A percentile compares a stretch with the other conserved stretches of the same genome.
Conservation (phyloP, 1,284 basidiomycete species). For the Coniophora puteana region DNA sequence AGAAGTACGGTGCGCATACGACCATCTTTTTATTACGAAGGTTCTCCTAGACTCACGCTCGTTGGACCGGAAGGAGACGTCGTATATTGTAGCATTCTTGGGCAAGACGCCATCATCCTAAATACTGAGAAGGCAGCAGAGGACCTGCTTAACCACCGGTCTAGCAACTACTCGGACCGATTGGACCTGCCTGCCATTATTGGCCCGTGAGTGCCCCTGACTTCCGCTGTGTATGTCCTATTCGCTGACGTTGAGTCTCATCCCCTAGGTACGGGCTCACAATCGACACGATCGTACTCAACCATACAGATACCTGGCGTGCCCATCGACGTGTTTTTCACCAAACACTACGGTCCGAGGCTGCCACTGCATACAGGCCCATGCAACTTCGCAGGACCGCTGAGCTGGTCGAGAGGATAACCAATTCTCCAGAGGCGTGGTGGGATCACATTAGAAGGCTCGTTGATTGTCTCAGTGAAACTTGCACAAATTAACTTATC, state of each 20-base stretch:
- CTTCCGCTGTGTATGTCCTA: too few relatives aligned
- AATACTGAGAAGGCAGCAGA: constrained; percentile 25
- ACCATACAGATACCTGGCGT: not conserved
- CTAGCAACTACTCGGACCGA: constrained; percentile 28
- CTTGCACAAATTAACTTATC: too few relatives aligned
- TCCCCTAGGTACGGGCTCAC: not conserved
- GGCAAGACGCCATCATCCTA: constrained; percentile 22
- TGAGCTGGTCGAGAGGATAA: not conserved
- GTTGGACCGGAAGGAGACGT: constrained; percentile 16
- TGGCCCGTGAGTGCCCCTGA: not conserved
- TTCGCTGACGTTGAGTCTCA: too few relatives aligned
- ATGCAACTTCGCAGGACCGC: not conserved
- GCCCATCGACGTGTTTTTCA: not conserved
- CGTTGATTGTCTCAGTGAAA: too few relatives aligned
- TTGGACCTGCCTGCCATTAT: not conserved
- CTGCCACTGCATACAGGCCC: not conserved
- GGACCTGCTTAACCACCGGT: constrained; percentile 30
- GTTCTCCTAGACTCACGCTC: too few relatives aligned
- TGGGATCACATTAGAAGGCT: too few relatives aligned
- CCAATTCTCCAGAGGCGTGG: not conserved
- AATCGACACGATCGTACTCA: not conserved
- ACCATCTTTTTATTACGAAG: too few relatives aligned
- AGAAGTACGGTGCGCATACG: constrained; percentile 12
- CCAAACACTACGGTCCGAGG: not conserved
- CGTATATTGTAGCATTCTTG: constrained; percentile 18